Base-by-base conservation (phyloP, 2,329 filamentous ascomycete species). In the Clonostachys rhizophaga region DNA sequence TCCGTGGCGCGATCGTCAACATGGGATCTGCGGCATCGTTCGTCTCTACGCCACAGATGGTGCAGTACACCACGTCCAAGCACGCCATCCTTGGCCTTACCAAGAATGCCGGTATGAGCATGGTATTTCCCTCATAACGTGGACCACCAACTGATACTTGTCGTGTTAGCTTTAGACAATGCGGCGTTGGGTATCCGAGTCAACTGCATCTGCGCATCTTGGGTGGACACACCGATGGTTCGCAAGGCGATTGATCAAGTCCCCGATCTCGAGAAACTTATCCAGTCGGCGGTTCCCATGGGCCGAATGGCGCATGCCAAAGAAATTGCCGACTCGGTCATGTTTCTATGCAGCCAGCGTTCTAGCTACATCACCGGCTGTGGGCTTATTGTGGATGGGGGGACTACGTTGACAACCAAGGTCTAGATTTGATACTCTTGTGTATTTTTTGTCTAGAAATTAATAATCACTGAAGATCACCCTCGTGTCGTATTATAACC, bases 1-100 rank as follows among this genome's bases (percentile, higher is more conserved):
- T 46, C 16, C 47, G 52, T 6, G 52, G 52, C 11, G 40, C 48
- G 5, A 54, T 54, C 40, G 49, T 54, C 11, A 47, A 48, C 13
- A 33, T 54, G 34, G 49, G 44, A 5, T 54, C 52, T 4, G 48
- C 44, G 3, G 47, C 48, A 11, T 54, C 52, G 16, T 52, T 49
- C 17, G 41, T 50, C 20, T 49, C 52, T n/a, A 41, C 45, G n/a
- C 49, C 49, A n/a, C 14, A 46, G 14, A 37, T 49, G 36, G 41
- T 46, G 20, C 49, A 47, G 34, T 45, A 45, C 35, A 37, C 43
- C 12, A 40, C 43, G 11, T 34, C 43, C 43, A 45, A 45, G 43
- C 43, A 45, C 39, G 43, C 43, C 34, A 30, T 37, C n/a, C 16
- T 45, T 18, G 43, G 43, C 4, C n/a, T 45, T 34, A 45, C 34